Evolutionary conservation across 2,329 filamentous ascomycete genomes (phyloP).

Genomic region (Sclerotinia trifoliorum): DNA sequence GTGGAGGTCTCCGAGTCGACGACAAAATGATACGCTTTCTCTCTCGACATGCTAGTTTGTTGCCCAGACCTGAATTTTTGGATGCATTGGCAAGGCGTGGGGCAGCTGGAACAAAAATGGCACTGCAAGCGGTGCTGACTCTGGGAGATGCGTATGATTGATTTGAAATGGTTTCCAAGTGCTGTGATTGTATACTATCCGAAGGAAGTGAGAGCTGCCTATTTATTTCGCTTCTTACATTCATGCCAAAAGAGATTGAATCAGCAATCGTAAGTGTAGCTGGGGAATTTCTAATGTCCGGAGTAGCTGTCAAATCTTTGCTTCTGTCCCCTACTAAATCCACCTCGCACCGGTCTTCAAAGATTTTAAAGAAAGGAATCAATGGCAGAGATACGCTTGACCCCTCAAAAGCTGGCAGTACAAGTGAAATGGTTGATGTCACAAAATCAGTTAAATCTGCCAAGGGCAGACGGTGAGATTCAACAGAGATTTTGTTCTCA

Average conservation of each 20-base stretch:
- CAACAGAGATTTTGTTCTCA: too few relatives aligned
- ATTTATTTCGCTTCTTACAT: background rate
- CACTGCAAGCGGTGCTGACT: background rate
- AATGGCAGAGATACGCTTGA: background rate
- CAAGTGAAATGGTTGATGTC: background rate
- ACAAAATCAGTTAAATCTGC: background rate
- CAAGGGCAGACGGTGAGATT: background rate
- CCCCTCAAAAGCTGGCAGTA: background rate
- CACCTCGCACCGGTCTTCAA: background rate
- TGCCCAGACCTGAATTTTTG: background rate
- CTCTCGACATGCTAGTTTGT: conserved; percentile 4
- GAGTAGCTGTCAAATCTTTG: background rate
- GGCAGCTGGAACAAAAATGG: too few relatives aligned
- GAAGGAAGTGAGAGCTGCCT: background rate
- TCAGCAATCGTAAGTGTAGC: background rate
- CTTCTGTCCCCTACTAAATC: background rate
- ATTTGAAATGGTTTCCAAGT: background rate
- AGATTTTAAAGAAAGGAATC: background rate
- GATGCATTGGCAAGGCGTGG: background rate
- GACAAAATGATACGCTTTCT: conserved; percentile 25
- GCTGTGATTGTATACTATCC: background rate
- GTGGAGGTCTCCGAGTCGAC: conserved; percentile 18
- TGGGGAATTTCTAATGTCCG: background rate
- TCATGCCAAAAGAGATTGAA: background rate
- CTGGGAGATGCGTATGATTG: background rate